Conservation (phyloP, 495 filamentous ascomycete species). For the Podospora comata region DNA sequence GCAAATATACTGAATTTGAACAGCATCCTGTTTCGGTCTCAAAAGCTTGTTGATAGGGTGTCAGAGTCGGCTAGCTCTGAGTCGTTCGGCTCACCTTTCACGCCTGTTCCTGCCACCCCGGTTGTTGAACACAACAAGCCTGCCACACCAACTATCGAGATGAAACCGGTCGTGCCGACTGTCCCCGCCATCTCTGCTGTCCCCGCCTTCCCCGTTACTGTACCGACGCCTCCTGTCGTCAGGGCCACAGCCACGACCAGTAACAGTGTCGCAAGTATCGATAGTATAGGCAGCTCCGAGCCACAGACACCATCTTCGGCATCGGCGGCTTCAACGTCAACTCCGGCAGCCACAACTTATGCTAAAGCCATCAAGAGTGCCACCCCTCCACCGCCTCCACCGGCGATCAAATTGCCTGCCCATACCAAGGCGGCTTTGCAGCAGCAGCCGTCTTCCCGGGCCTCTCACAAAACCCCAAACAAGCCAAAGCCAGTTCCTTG, state of each 20-base stretch:
- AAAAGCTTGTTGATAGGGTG: conserved; percentile 47
- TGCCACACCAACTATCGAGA: conserved; percentile 10
- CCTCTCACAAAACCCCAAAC: not conserved
- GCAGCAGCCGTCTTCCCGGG: conserved; percentile 6
- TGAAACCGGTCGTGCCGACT: conserved; percentile 1
- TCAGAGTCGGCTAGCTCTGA: not conserved
- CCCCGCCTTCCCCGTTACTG: not conserved
- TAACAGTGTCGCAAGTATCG: not conserved
- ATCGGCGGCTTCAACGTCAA: conserved; percentile 19
- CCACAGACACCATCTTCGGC: conserved; percentile 15
- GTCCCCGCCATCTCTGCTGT: not conserved
- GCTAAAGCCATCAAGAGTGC: conserved; percentile 35
- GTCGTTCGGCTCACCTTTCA: not conserved
- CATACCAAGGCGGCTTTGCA: conserved; percentile 18
- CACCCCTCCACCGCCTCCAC: conserved; percentile 39
- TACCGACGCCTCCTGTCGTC: not conserved
- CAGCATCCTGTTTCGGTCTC: conserved; percentile 62
- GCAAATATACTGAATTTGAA: conserved; percentile 58
- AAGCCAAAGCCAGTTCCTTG: conserved; percentile 27
- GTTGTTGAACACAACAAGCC: not conserved
- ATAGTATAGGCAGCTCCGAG: conserved; percentile 1
- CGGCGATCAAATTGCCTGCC: conserved; percentile 36
- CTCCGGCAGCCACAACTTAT: conserved; percentile 27
- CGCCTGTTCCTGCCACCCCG: not conserved
- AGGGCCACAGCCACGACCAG: not conserved